Percentiles rank a stretch among this genome's conserved stretches.
phyloP scores from a whole-genome alignment of 352 stramenopile genomes.

The Albugo laibachii region DNA sequence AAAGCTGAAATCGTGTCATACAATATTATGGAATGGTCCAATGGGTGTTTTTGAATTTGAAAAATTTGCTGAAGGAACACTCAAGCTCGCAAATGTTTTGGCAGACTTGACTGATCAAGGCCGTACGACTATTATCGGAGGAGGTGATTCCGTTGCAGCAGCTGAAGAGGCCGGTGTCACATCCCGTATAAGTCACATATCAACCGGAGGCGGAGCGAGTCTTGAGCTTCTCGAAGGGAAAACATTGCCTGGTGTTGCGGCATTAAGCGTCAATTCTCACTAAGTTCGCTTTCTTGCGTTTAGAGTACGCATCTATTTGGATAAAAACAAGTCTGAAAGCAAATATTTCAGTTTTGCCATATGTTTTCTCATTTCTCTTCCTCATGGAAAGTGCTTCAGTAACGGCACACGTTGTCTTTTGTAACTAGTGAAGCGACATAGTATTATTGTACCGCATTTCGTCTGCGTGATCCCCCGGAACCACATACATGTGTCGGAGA shows the following conservation, averaged over 20 bases:
- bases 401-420: no score
- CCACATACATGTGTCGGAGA: no score
- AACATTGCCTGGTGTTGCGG: conserved; percentile 90
- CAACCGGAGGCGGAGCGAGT: conserved; percentile 94
- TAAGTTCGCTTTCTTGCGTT: no score
- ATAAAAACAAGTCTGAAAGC: no score
- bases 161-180: conserved; percentile 86
- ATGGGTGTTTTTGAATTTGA: conserved; percentile 98
- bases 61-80: conserved; percentile 89
- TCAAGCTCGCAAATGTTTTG: conserved; percentile 82
- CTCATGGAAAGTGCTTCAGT: no score
- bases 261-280: no score
- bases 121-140: conserved; percentile 82
- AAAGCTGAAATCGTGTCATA: conserved; percentile 84
- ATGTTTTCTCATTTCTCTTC: no score
- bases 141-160: conserved; percentile 91
- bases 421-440: no score
- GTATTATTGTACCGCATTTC: no score
- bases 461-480: no score
- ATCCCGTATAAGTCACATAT: conserved; percentile 92
- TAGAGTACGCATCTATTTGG: no score
- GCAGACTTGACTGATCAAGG: conserved; percentile 70
- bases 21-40: conserved; percentile 86
- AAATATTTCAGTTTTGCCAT: no score
- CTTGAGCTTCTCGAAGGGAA: conserved; percentile 98